A percentile compares a stretch with the other conserved stretches of the same genome.
phyloP scores from a whole-genome alignment of 2,329 filamentous ascomycete species.

The Apiospora kogelbergensis region DNA sequence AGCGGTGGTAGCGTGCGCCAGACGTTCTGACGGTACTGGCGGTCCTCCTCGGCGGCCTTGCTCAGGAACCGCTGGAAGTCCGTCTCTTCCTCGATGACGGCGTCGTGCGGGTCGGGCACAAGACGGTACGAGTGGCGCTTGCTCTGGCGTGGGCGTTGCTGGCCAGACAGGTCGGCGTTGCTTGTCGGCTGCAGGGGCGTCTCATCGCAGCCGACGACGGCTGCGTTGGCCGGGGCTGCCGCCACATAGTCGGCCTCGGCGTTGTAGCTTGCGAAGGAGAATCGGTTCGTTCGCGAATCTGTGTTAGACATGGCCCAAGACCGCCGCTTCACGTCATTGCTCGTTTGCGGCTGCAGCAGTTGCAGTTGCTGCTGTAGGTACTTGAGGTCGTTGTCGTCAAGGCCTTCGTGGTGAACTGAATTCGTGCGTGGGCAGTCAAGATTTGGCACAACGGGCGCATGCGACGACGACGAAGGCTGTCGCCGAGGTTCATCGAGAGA shows the following conservation, averaged over 20 bases:
- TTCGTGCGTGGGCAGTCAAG: not conserved
- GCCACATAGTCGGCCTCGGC: not conserved
- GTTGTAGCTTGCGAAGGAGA: not conserved
- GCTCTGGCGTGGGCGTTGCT: not conserved
- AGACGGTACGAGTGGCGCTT: slow-evolving; percentile 11
- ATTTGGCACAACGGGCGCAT: not conserved
- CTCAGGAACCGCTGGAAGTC: slow-evolving; percentile 14
- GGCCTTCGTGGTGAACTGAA: not conserved
- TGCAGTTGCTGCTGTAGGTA: not conserved
- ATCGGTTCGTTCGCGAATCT: not conserved
- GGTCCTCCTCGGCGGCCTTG: slow-evolving; percentile 11
- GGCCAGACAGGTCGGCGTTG: not conserved
- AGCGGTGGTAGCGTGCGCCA: not conserved
- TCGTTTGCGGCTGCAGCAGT: not conserved
- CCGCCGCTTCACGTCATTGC: not conserved
- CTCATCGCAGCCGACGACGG: not conserved
- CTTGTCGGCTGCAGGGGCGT: not conserved
- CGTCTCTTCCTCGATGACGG: slow-evolving; percentile 7
- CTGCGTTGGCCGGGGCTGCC: not conserved
- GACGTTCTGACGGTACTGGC: slow-evolving; percentile 7
- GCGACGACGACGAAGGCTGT: not conserved
- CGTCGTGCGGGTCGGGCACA: slow-evolving; percentile 6
- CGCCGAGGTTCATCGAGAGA: slow-evolving; percentile 7
- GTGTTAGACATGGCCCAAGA: not conserved
- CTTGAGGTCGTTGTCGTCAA: not conserved